Conservation (phyloP, 176 grass and related monocot genomes). For the Pontederia paniculata region DNA sequence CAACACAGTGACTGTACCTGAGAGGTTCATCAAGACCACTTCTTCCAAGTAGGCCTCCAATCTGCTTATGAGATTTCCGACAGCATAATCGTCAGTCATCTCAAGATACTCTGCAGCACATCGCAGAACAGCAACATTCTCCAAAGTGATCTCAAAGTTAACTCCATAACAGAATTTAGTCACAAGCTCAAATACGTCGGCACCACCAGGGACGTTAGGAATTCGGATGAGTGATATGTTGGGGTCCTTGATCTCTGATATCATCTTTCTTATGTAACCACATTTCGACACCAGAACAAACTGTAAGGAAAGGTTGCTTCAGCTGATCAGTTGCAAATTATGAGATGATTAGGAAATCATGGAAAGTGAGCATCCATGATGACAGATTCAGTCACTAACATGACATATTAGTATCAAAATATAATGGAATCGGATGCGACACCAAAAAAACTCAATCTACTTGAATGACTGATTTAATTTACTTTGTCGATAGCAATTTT, state of each 20-base stretch:
- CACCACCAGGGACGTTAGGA: slow-evolving; percentile 41
- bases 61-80: slow-evolving; percentile 36
- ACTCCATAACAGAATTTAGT: slow-evolving; percentile 64
- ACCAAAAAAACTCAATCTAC: too few species aligned
- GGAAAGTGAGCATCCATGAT: background rate
- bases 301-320: slow-evolving; percentile 21
- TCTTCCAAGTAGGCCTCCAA: slow-evolving; percentile 51
- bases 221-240: slow-evolving; percentile 31
- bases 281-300: slow-evolving; percentile 43
- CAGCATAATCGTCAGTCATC: slow-evolving; percentile 52
- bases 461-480: too few species aligned
- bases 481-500: too few species aligned
- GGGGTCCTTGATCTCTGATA: slow-evolving; percentile 17
- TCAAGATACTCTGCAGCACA: slow-evolving; percentile 70
- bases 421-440: too few species aligned
- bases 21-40: slow-evolving; percentile 47
- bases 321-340: background rate
- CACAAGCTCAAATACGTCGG: slow-evolving; percentile 48
- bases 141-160: slow-evolving; percentile 53
- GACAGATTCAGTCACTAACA: too few species aligned
- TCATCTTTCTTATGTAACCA: slow-evolving; percentile 50
- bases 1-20: slow-evolving; percentile 55
- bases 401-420: too few species aligned
- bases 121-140: slow-evolving; percentile 66
- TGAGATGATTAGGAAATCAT: background rate